Base-by-base conservation (phyloP, 2,329 filamentous ascomycete genomes). In the Aspergillus persii region DNA sequence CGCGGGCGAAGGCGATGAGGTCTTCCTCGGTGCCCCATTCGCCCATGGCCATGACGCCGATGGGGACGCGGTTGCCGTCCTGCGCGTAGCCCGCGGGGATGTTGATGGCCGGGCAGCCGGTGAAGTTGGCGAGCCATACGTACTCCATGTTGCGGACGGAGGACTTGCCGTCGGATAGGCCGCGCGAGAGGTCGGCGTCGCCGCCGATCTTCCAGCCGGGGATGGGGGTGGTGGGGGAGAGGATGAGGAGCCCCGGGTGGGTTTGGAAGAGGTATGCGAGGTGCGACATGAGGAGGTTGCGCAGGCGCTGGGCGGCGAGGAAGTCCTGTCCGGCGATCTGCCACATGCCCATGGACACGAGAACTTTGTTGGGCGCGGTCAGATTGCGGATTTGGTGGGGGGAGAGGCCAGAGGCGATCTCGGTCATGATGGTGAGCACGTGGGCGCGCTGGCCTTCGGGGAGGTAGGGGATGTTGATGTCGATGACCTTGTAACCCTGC, bases 71-170 rank as follows among this genome's bases (percentile, higher is more conserved):
- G 5, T 59, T 62, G 46, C 58, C 33, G 26, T 69, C 64, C 29
- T 85, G 78, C 2, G 61, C 83, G 75, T 92, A 96, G 0, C 91
- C 92, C 9, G 90, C 86, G 0, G 93, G 92, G 39, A 86, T 86
- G 50, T 81, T 86, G 11, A 96, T 84, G 1, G 90, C 86, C 0
- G 93, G 93, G 52, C 88, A 87, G 0, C 93, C 93, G 0, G 83
- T 86, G 66, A 92, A 88, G 75, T 97, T 97, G 6, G 92, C 89
- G 39, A 96, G 76, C 84, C 90, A 96, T 15, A 90, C 87, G 75
- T 91, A 96, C 74, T 89, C 86, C 91, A 96, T 96, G 70, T 85
- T 90, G 29, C 84, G 80, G n/a, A 96, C 79, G 15, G 86, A 87
- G 61, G 78, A 80, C 71, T 95, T 92, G 0, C 83, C 88, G 72